Percentiles rank a stretch among this genome's conserved stretches.
Evolutionary conservation across 345 rosid genomes (phyloP).

Genomic region (Noccaea bulbosa): DNA sequence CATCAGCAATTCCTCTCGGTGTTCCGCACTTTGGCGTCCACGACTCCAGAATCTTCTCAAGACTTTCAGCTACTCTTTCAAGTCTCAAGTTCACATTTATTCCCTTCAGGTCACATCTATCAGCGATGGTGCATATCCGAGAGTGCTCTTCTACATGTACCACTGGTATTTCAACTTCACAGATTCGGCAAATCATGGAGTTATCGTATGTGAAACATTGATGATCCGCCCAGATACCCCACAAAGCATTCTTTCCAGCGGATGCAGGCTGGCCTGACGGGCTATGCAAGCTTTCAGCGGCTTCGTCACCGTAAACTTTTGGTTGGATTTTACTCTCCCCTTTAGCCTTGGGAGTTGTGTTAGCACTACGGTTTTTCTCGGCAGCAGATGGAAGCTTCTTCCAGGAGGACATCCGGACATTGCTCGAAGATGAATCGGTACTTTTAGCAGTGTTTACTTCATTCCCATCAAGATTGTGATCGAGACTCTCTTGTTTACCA

Average conservation of each 20-base stretch:
- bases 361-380: slow-evolving; percentile 61
- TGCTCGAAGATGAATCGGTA: slow-evolving; percentile 73
- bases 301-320: slow-evolving; percentile 50
- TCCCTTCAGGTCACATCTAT: slow-evolving; percentile 96
- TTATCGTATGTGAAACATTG: slow-evolving; percentile 69
- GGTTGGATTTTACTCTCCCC: slow-evolving; percentile 52
- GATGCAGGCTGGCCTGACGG: slow-evolving; percentile 59
- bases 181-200: slow-evolving; percentile 95
- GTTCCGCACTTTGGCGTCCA: slow-evolving; percentile 81
- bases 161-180: slow-evolving; percentile 99
- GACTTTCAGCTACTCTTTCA: slow-evolving; percentile 89
- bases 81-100: slow-evolving; percentile 77
- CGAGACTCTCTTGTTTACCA: slow-evolving; percentile 48
- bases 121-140: slow-evolving; percentile 88
- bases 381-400: slow-evolving; percentile 89
- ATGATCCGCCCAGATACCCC: slow-evolving; percentile 74
- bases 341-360: slow-evolving; percentile 57
- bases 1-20: slow-evolving; percentile 56
- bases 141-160: slow-evolving; percentile 99
- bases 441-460: slow-evolving; percentile 78
- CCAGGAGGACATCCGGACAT: slow-evolving; percentile 92
- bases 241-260: slow-evolving; percentile 53
- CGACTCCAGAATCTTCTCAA: slow-evolving; percentile 75
- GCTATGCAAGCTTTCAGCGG: slow-evolving; percentile 53
- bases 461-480: slow-evolving; percentile 46